A percentile compares a stretch with the other conserved stretches of the same genome.
These are phyloP conservation scores for Streptanthus diversifolius DNA, from an alignment of 345 rosid species.

Conservation along the genomic window DNA sequence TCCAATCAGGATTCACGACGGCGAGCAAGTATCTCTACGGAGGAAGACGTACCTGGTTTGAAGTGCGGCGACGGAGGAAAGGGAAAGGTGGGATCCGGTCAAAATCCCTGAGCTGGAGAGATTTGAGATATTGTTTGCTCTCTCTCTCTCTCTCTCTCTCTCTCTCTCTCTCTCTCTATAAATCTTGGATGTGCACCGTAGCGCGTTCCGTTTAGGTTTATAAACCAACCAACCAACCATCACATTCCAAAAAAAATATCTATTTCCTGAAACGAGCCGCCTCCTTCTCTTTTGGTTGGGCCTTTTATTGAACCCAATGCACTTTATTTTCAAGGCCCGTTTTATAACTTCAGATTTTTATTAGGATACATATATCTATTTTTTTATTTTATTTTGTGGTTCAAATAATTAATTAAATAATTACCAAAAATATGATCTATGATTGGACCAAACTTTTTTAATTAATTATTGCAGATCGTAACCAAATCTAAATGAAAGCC, in stretches of 20 bases:
- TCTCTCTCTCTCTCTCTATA: too few species aligned
- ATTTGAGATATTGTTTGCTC: too few species aligned
- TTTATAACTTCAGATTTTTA: not conserved
- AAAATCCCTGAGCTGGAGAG: slow-evolving; percentile 13
- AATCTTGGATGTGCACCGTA: not conserved
- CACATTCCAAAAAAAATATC: not conserved
- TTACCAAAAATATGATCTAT: too few species aligned
- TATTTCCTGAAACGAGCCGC: slow-evolving; percentile 15
- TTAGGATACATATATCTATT: not conserved
- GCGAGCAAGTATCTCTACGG: not conserved
- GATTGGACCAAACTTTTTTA: not conserved
- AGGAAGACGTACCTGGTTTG: slow-evolving; percentile 12
- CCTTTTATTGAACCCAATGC: not conserved
- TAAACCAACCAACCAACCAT: not conserved
- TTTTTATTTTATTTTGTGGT: too few species aligned
- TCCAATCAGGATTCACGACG: not conserved
- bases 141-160: too few species aligned
- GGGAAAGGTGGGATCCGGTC: not conserved
- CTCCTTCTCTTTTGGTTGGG: slow-evolving; percentile 16
- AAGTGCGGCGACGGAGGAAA: not conserved
- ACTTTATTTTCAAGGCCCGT: not conserved
- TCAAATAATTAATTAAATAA: too few species aligned
- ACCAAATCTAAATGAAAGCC: too few species aligned
- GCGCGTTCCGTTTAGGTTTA: slow-evolving; percentile 25
- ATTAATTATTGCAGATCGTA: not conserved